Evolutionary conservation across 2,329 filamentous ascomycete genomes (phyloP), one percentile per base, ranked within the genome.

Genomic region (Graphilbum sp.): DNA sequence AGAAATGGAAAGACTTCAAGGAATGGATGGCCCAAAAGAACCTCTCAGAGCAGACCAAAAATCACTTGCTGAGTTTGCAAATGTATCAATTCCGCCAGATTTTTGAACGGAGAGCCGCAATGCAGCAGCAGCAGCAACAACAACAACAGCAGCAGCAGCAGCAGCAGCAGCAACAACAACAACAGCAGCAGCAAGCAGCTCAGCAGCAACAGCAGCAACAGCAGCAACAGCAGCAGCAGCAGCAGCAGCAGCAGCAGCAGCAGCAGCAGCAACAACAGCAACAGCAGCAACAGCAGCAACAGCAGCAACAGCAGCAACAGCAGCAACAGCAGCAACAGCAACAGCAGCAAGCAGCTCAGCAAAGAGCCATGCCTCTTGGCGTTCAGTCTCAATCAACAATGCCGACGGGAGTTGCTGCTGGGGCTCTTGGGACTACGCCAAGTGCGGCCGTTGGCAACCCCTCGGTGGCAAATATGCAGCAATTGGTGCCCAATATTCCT

Each of bases 1-100:
- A 64, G 49, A 69, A 63, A 43, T 69, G 66, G 66, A 52, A 53
- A 15, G 62, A 66, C 4, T 50, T 69, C 11, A 64, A 62, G 46
- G 41, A 46, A 2, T 67, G 61, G 59, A 45, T 64, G 4, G 43
- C 43, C 10, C 54, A 57, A 36, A 61, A 59, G 35, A 57, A 54
- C 36, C 41, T 61, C 1, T 44, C 55, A 1, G 50, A 52, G 5
- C 42, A 50, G 3, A 37, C 54, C 9, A 54, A 56, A 18, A 45
- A 39, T 6, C 54, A 58, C 37, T 50, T 66, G 12, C 42, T 43
- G 3, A 42, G 40, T 2, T 37, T 59, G 6, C 63, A 66, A 40
- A 47, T 55, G 16, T 49, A 50, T 36, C 63, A 66, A 37, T 66
- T 65, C 38, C 50, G 40, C 25, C 36, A 48, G 5, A 35, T 48